Evolutionary conservation across 768 basidiomycete species (phyloP).

Genomic region (Pulveroboletus sp.): DNA sequence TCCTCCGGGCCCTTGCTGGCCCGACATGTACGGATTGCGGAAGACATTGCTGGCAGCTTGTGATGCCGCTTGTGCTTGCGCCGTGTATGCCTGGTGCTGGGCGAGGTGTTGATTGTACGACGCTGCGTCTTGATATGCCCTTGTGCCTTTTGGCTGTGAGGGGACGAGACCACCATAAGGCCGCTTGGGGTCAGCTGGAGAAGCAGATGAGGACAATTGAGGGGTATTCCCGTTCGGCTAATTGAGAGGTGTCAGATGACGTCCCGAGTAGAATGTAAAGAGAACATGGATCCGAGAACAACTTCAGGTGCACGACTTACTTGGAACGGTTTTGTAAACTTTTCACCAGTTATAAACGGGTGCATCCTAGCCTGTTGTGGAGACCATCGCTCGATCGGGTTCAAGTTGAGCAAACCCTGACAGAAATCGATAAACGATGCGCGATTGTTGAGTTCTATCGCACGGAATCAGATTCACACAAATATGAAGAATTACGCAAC

Average conservation of each 20-base stretch:
- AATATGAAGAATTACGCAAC: conserved; percentile 7
- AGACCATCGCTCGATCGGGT: conserved; percentile 94
- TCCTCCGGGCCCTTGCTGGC: conserved; percentile 36
- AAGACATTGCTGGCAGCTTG: conserved; percentile 65
- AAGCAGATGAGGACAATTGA: conserved; percentile 29
- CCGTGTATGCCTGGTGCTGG: conserved; percentile 90
- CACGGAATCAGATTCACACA: conserved; percentile 14
- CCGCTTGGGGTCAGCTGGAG: conserved; percentile 64
- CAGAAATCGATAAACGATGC: conserved; percentile 98
- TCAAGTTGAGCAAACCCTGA: conserved; percentile 87
- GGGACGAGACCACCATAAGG: conserved; percentile 92
- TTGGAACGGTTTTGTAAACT: conserved; percentile 81
- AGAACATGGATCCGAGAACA: not conserved
- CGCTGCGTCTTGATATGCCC: conserved; percentile 89
- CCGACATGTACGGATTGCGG: conserved; percentile 78
- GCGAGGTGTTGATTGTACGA: conserved; percentile 92
- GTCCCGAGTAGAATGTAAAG: conserved; percentile 1
- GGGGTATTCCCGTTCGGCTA: conserved; percentile 50
- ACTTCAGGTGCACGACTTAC: conserved; percentile 38
- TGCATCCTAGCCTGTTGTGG: conserved; percentile 94
- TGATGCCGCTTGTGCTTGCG: conserved; percentile 72
- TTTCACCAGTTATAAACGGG: conserved; percentile 98
- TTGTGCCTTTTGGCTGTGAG: conserved; percentile 78
- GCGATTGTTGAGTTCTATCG: conserved; percentile 84
- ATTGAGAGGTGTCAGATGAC: conserved; percentile 2